Percentiles rank a stretch among this genome's conserved stretches.
These are phyloP conservation scores for Globisporangium nunn DNA, from an alignment of 352 stramenopile genomes.

Conservation along the genomic window DNA sequence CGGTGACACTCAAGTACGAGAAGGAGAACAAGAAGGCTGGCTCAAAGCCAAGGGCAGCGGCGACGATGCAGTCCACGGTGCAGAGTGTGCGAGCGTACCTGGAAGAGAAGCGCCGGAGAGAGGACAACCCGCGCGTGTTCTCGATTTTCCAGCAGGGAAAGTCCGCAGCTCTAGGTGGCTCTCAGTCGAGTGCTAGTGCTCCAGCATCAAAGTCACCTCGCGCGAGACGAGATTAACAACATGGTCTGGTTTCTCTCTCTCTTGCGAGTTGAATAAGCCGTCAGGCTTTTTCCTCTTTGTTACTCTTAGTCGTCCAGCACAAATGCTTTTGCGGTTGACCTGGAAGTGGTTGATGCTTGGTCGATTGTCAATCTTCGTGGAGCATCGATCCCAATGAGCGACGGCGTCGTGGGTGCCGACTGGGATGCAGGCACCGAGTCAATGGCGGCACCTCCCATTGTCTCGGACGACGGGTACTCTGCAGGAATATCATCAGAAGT, in stretches of 20 bases:
- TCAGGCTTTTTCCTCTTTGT: neutral
- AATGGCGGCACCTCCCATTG: neutral
- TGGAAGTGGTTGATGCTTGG: neutral
- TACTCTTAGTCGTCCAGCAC: constrained; percentile 16
- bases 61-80: constrained; percentile 19
- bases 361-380: neutral
- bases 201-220: neutral
- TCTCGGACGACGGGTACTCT: neutral
- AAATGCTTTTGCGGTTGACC: neutral
- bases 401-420: neutral
- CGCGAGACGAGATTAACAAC: neutral
- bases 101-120: constrained; percentile 14
- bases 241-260: neutral
- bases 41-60: neutral
- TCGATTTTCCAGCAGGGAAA: constrained; percentile 14
- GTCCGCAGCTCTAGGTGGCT: neutral
- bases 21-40: neutral
- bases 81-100: constrained; percentile 27
- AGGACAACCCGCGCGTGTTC: constrained; percentile 8
- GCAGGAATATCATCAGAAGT: neutral
- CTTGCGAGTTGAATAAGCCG: too few species aligned
- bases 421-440: neutral
- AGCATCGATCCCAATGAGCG: neutral
- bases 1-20: constrained; percentile 42
- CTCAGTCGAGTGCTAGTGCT: neutral